A percentile compares a stretch with the other conserved stretches of the same genome.
These are phyloP conservation scores for Volvox reticuliferus DNA, from an alignment of 139 green algal species.

Conservation along the genomic window DNA sequence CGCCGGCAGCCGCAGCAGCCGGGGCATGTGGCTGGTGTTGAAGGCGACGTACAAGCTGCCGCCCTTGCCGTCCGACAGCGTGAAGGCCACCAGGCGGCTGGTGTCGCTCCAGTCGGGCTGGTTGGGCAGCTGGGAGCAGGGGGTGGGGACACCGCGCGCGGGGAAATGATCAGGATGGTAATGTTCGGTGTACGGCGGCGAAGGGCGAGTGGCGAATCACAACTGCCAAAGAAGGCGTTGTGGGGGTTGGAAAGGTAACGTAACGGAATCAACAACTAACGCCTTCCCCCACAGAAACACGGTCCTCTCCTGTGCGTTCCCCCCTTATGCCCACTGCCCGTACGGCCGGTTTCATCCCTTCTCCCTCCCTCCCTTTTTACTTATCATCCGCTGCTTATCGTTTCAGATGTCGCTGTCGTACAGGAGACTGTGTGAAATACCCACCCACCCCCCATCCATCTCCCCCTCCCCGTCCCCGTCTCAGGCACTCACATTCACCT, in stretches of 20 bases:
- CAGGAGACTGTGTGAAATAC: no score
- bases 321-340: neutral
- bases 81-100: conserved; percentile 89
- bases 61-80: conserved; percentile 57
- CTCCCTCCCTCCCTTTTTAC: neutral
- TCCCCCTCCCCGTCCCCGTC: neutral
- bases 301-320: neutral
- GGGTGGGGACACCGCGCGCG: no score
- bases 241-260: no score
- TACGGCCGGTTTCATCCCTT: no score
- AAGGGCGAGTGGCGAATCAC: no score
- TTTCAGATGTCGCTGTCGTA: no score
- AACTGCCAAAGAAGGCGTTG: neutral
- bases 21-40: conserved; percentile 75
- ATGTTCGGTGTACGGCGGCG: no score
- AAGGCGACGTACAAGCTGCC: conserved; percentile 81
- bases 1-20: conserved; percentile 49
- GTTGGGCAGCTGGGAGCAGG: conserved; percentile 42
- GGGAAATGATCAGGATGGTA: no score
- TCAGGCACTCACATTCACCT: conserved; percentile 64
- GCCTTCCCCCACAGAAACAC: no score
- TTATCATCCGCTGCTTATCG: no score
- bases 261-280: no score
- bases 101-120: conserved; percentile 93
- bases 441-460: neutral